phyloP scores from a whole-genome alignment of 345 rosid species.

The Eucalyptus curtisii region DNA sequence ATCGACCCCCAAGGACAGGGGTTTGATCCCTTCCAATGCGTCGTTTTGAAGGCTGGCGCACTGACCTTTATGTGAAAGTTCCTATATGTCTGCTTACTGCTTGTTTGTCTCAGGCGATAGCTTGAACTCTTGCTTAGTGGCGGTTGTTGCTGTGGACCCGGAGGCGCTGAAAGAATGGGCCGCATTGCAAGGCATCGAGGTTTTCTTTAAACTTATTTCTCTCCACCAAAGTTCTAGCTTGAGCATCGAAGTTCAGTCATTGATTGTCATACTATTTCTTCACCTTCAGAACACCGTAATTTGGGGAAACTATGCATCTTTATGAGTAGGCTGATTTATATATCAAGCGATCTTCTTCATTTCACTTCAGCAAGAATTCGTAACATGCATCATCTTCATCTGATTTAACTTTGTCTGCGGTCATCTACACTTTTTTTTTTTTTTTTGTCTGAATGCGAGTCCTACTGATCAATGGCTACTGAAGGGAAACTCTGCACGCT shows the following conservation, averaged over 20 bases:
- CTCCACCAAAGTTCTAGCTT: not conserved
- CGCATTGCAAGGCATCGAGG: constrained; percentile 59
- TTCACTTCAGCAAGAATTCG: not conserved
- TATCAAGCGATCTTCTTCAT: not conserved
- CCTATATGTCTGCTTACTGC: not conserved
- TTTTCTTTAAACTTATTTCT: not conserved
- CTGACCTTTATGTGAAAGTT: not conserved
- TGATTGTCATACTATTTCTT: not conserved
- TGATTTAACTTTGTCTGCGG: not conserved
- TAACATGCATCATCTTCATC: not conserved
- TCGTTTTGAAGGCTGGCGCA: not conserved
- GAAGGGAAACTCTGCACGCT: not conserved
- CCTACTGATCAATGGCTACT: not conserved
- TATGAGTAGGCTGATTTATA: not conserved
- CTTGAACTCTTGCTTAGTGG: constrained; percentile 69
- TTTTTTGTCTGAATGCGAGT: fast-evolving
- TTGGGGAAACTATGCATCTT: no score
- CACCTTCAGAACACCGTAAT: no score
- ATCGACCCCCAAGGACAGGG: not conserved
- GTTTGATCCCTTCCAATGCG: not conserved
- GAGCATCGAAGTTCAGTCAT: not conserved
- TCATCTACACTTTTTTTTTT: not conserved
- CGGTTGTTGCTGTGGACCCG: constrained; percentile 63
- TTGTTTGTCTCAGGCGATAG: constrained; percentile 59
- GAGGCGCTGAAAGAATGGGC: constrained; percentile 79